A percentile compares a stretch with the other conserved stretches of the same genome.
phyloP scores from a whole-genome alignment of 768 basidiomycete species.

The Tricholoma hemisulphureum region DNA sequence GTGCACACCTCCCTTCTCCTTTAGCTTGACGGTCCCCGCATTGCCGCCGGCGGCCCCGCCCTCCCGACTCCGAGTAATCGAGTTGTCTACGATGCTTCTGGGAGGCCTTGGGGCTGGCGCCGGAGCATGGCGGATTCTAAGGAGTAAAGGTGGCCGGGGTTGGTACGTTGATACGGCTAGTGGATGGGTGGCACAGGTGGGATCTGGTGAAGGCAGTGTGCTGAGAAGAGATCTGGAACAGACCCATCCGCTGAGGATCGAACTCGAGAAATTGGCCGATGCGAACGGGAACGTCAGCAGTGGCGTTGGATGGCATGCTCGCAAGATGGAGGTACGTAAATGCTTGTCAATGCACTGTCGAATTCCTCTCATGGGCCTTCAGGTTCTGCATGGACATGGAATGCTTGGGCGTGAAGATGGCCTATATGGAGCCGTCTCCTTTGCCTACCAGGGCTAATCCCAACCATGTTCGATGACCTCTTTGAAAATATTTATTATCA shows the following conservation, averaged over 20 bases:
- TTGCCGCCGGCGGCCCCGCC: slow-evolving; percentile 43
- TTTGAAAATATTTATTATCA: neutral
- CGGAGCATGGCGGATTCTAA: slow-evolving; percentile 84
- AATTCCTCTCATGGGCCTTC: slow-evolving; percentile 1
- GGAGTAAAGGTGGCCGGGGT: slow-evolving; percentile 88
- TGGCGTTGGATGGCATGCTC: slow-evolving; percentile 91
- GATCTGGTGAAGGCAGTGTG: slow-evolving; percentile 38
- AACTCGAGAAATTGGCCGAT: slow-evolving; percentile 70
- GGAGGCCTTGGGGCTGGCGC: slow-evolving; percentile 74
- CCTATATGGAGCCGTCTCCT: slow-evolving; percentile 90
- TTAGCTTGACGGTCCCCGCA: slow-evolving; percentile 42
- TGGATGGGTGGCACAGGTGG: slow-evolving; percentile 65
- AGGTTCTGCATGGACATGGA: slow-evolving; percentile 86
- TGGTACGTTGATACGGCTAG: slow-evolving; percentile 93
- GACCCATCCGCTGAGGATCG: slow-evolving; percentile 66
- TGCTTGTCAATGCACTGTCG: neutral
- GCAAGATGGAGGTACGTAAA: slow-evolving; percentile 91
- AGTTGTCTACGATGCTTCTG: slow-evolving; percentile 73
- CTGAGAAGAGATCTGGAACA: slow-evolving; percentile 57
- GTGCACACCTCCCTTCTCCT: slow-evolving; percentile 74
- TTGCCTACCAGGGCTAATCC: slow-evolving; percentile 82
- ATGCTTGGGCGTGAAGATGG: slow-evolving; percentile 93
- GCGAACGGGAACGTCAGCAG: slow-evolving; percentile 89
- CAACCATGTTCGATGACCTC: neutral
- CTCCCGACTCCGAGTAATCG: slow-evolving; percentile 83